These are phyloP conservation scores for Thermoascus crustaceus DNA, from an alignment of 2,329 filamentous ascomycete species.

Conservation along the genomic window DNA sequence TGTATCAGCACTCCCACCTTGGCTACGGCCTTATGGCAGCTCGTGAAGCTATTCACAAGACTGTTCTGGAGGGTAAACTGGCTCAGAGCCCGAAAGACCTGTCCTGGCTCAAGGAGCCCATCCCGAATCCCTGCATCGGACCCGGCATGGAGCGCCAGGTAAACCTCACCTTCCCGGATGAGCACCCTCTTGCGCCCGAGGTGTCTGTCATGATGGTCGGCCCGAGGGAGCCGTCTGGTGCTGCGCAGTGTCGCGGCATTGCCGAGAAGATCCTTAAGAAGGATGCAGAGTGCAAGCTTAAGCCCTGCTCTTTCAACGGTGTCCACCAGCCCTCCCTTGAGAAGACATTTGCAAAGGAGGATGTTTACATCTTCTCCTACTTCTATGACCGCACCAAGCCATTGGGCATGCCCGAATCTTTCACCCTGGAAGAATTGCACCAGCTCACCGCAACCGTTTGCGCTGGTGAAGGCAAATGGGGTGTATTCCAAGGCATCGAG, in stretches of 20 bases:
- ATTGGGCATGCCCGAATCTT: constrained; percentile 96
- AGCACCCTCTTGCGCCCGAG: constrained; percentile 56
- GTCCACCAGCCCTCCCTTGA: constrained; percentile 86
- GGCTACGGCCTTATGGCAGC: constrained; percentile 96
- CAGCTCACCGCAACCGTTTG: constrained; percentile 81
- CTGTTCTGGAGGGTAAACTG: constrained; percentile 64
- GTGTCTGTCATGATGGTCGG: constrained; percentile 81
- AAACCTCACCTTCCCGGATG: constrained; percentile 59
- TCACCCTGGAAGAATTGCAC: constrained; percentile 83
- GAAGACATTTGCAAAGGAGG: constrained; percentile 86
- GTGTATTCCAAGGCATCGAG: constrained; percentile 66
- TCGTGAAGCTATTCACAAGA: constrained; percentile 73
- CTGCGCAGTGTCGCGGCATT: constrained; percentile 80
- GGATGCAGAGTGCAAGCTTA: constrained; percentile 68
- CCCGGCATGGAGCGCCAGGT: constrained; percentile 70
- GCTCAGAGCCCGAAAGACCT: constrained; percentile 52
- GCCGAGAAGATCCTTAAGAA: constrained; percentile 89
- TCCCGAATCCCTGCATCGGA: constrained; percentile 78
- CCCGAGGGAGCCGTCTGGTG: constrained; percentile 57
- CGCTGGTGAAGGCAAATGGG: constrained; percentile 67
- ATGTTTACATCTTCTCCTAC: constrained; percentile 95
- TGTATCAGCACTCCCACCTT: constrained; percentile 97
- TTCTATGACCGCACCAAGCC: constrained; percentile 93
- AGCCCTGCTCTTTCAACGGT: constrained; percentile 97
- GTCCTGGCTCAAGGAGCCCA: constrained; percentile 61